Evolutionary conservation across 1,284 basidiomycete species (phyloP).

Genomic region (Cutaneotrichosporon spelunceum): DNA sequence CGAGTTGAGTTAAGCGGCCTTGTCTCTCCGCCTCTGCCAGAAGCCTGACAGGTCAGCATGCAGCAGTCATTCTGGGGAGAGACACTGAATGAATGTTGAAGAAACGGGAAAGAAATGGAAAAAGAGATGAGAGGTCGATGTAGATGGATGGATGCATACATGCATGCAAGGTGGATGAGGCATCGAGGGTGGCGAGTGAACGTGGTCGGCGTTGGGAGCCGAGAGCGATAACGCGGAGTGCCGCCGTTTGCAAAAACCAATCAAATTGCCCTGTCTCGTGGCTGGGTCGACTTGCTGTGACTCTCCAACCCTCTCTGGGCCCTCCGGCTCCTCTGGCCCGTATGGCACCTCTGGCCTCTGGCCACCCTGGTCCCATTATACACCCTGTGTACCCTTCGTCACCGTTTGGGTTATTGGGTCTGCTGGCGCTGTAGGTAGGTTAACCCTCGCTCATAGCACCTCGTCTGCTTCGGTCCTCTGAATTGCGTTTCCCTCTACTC

Average conservation of each 20-base stretch:
- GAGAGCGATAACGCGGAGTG: conserved; percentile 2
- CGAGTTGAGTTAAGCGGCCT: too few relatives aligned
- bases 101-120: not conserved
- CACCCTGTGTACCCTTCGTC: not conserved
- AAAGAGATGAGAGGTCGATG: not conserved
- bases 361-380: too few relatives aligned
- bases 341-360: not conserved
- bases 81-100: not conserved
- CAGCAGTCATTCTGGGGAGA: too few relatives aligned
- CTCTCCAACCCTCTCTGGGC: too few relatives aligned
- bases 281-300: too few relatives aligned
- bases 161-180: not conserved
- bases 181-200: not conserved
- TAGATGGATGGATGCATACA: not conserved
- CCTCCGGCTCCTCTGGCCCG: too few relatives aligned
- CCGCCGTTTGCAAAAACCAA: not conserved
- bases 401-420: not conserved
- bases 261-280: not conserved
- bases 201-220: not conserved
- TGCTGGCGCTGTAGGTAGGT: not conserved
- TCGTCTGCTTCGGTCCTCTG: not conserved
- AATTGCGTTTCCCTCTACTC: not conserved
- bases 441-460: not conserved
- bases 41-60: too few relatives aligned
- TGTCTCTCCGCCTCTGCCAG: too few relatives aligned